These are phyloP conservation scores for Lepidium didymum DNA, from an alignment of 345 rosid species.

Conservation along the genomic window DNA sequence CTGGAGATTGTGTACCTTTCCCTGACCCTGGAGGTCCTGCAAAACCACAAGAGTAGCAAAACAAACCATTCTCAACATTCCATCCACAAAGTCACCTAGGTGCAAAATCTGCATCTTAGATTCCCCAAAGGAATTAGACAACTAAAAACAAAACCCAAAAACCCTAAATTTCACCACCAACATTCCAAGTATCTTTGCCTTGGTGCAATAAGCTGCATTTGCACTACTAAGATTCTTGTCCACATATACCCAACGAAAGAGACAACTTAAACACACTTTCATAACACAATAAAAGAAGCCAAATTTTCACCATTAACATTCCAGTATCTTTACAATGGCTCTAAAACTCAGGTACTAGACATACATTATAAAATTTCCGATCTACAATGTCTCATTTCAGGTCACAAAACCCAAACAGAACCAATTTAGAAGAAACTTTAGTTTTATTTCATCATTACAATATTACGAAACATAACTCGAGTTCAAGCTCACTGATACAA, in stretches of 20 bases:
- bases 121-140: neutral
- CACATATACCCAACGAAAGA: neutral
- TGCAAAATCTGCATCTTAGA: neutral
- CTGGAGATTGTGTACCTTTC: conserved; percentile 87
- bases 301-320: neutral
- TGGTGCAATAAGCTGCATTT: too few species aligned
- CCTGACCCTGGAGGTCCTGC: conserved; percentile 98
- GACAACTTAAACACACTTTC: neutral
- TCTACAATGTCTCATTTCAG: neutral
- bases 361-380: neutral
- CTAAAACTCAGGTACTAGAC: neutral
- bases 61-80: neutral
- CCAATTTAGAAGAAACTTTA: neutral
- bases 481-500: conserved; percentile 1
- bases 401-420: neutral
- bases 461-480: conserved; percentile 1
- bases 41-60: neutral
- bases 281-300: neutral
- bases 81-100: neutral
- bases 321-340: neutral
- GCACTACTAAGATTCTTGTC: too few species aligned
- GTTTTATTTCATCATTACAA: neutral
- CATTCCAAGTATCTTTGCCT: too few species aligned
- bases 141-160: too few species aligned
- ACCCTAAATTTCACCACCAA: too few species aligned